Conservation (phyloP, 768 basidiomycete genomes). For the Harrya chromipes region DNA sequence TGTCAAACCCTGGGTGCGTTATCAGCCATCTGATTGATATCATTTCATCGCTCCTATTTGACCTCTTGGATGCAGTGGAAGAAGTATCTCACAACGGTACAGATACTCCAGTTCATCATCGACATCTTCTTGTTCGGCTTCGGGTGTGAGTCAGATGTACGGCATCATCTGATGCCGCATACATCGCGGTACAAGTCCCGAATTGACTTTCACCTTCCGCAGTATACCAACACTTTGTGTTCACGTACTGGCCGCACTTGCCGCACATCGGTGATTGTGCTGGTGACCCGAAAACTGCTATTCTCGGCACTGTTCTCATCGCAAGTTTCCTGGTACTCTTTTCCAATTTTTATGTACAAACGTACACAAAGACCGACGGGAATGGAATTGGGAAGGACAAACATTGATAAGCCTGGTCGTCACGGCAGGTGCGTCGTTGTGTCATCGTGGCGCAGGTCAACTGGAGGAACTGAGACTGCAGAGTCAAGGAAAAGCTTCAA, state of each 20-base stretch:
- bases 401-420: not conserved
- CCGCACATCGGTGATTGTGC: slow-evolving; percentile 27
- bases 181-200: not conserved
- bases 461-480: not conserved
- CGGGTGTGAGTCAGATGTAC: slow-evolving; percentile 16
- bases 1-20: slow-evolving; percentile 22
- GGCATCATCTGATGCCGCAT: no score
- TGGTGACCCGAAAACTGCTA: slow-evolving; percentile 17
- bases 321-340: slow-evolving; percentile 23
- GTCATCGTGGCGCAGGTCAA: not conserved
- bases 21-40: not conserved
- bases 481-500: no score
- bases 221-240: slow-evolving; percentile 28
- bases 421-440: slow-evolving; percentile 1
- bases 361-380: slow-evolving; percentile 13
- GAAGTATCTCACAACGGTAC: slow-evolving; percentile 24
- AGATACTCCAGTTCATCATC: slow-evolving; percentile 27
- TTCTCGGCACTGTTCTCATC: slow-evolving; percentile 17
- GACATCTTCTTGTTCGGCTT: slow-evolving; percentile 21
- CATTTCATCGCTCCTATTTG: not conserved
- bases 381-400: not conserved
- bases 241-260: slow-evolving; percentile 24
- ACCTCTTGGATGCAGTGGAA: slow-evolving; percentile 22
- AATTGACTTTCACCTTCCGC: not conserved
- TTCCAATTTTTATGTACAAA: slow-evolving; percentile 23